These are phyloP conservation scores for Arachnomyces sp. DNA, from an alignment of 2,329 filamentous ascomycete species.

Conservation along the genomic window DNA sequence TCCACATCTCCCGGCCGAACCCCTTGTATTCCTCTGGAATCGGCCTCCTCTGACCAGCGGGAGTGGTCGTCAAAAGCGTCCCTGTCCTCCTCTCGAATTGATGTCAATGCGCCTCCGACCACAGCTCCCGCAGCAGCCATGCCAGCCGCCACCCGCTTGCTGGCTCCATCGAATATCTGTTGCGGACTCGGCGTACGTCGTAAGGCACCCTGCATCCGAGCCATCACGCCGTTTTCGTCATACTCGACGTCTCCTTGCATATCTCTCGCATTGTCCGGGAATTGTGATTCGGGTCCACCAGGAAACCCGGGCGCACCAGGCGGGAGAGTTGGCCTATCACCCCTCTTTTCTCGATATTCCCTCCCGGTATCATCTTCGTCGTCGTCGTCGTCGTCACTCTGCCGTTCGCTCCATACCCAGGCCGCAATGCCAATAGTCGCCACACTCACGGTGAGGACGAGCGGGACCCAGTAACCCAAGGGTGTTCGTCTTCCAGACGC, in stretches of 20 bases:
- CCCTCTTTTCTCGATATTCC: constrained; percentile 17
- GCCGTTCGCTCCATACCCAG: constrained; percentile 90
- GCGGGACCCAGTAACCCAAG: constrained; percentile 74
- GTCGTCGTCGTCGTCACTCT: constrained; percentile 62
- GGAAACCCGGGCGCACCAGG: constrained; percentile 21
- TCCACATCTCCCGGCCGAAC: constrained; percentile 18
- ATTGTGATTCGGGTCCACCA: constrained; percentile 16
- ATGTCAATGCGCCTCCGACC: constrained; percentile 72
- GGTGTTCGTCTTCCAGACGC: constrained; percentile 34
- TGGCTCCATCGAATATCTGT: constrained; percentile 77
- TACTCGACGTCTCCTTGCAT: constrained; percentile 24
- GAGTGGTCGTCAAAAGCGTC: constrained; percentile 77
- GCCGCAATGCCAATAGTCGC: constrained; percentile 79
- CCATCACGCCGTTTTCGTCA: constrained; percentile 57
- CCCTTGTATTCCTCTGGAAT: constrained; percentile 48
- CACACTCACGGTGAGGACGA: constrained; percentile 77
- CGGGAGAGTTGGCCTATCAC: constrained; percentile 18
- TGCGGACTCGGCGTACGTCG: constrained; percentile 78
- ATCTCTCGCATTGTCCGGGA: constrained; percentile 21
- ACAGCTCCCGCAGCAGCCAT: constrained; percentile 75
- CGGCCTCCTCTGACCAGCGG: constrained; percentile 86
- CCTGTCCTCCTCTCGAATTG: constrained; percentile 77
- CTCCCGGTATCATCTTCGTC: constrained; percentile 48
- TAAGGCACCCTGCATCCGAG: constrained; percentile 72
- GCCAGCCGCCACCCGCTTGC: constrained; percentile 71